Base-by-base conservation (phyloP, 2,329 filamentous ascomycete genomes). In the Huntiella decipiens region DNA sequence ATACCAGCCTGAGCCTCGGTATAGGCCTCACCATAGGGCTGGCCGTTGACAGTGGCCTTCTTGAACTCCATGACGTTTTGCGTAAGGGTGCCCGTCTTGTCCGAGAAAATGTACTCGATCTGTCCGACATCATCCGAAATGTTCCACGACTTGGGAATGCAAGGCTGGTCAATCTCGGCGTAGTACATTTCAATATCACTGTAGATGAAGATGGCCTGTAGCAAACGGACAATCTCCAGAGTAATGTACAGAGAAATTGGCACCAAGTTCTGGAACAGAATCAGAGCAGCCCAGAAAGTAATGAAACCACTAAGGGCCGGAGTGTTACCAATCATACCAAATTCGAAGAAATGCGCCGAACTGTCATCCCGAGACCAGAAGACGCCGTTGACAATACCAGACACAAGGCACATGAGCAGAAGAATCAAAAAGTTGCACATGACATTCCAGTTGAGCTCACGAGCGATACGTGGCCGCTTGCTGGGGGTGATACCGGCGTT, bases 1-100 rank as follows among this genome's bases (percentile, higher is more conserved):
- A 98, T 91, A 48, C 91, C 91, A 44, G 88, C 83, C 61, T 94
- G 84, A 0, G 91, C 91, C 61, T 98, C 91, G 0, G 92, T 98
- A 57, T 95, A 98, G 0, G 91, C 91, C 63, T 98, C 91, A 51
- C 92, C 91, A 54, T 98, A 98, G 0, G 87, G 78, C 50, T 91
- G 74, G n/a, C 88, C 88, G 56, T 96, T 96, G 62, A 98, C 79
- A 0, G 87, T 93, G 46, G 82, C 86, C 62, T 98, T 98, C 62
- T 96, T 98, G 73, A 96, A 98, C 60, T 98, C 92, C 91, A 98
- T 96, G 71, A 85, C 79, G 58, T 96, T 96, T 64, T 87, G 93
- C n/a, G 88, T 96, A 56, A 96, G 66, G 3, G 88, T 96, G 38
- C 88, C 88, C 1, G 88, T 96, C 67, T 96, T 96, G 67, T 96